Conservation (phyloP, 2,329 filamentous ascomycete species). For the Talaromyces sp. region DNA sequence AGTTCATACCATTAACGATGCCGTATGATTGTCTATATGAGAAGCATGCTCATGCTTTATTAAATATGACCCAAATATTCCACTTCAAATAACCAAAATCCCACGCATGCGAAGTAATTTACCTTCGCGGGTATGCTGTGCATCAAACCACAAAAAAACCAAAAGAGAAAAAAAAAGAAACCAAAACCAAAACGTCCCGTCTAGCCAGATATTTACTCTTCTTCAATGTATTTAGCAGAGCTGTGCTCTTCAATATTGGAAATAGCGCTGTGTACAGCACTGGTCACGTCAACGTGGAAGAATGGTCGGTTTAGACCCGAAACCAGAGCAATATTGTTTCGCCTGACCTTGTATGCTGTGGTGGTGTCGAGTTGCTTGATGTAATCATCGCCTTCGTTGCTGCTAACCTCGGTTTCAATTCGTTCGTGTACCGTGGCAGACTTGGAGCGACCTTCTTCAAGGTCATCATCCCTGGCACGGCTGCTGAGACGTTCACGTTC, state of each 20-base stretch:
- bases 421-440: constrained; percentile 30
- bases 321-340: constrained; percentile 57
- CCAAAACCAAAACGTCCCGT: not conserved
- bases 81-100: not conserved
- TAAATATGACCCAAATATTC: not conserved
- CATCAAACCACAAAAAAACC: not conserved
- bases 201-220: not conserved
- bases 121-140: constrained; percentile 14
- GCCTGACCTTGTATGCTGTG: constrained; percentile 39
- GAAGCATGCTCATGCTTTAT: too few relatives aligned
- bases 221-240: constrained; percentile 4
- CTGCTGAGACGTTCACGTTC: constrained; percentile 55
- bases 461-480: constrained; percentile 21
- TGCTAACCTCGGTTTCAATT: constrained; percentile 24
- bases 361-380: constrained; percentile 45
- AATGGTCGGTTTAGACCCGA: constrained; percentile 84
- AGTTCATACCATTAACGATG: too few relatives aligned
- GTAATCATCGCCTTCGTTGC: constrained; percentile 28
- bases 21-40: not conserved
- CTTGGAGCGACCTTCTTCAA: constrained; percentile 31
- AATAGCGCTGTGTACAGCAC: constrained; percentile 80
- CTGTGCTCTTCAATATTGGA: constrained; percentile 50
- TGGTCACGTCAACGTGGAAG: constrained; percentile 90
- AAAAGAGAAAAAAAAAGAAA: not conserved
- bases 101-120: constrained; percentile 10